Evolutionary conservation across 345 rosid genomes (phyloP).

Genomic region (Rhizophora mangle): DNA sequence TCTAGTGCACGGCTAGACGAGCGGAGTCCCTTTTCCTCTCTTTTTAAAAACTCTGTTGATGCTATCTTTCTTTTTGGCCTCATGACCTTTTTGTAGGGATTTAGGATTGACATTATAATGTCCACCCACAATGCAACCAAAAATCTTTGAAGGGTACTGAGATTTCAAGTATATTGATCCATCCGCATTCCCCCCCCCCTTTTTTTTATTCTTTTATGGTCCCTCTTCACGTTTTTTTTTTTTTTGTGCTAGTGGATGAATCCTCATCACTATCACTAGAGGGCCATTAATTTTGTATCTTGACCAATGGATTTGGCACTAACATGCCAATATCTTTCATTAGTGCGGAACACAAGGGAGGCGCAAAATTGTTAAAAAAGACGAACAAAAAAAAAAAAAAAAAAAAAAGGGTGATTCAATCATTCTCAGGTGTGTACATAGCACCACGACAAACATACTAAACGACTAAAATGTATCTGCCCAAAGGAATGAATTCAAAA

Average conservation of each 20-base stretch:
- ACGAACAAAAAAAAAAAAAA: not conserved
- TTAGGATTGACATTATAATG: constrained; percentile 27
- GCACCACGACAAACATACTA: not conserved
- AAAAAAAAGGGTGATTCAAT: not conserved
- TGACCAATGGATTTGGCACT: constrained; percentile 18
- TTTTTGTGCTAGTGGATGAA: constrained; percentile 4
- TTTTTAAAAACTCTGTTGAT: not conserved
- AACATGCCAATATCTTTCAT: constrained; percentile 10
- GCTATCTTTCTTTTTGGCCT: constrained; percentile 7
- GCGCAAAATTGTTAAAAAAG: not conserved
- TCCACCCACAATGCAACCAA: constrained; percentile 29
- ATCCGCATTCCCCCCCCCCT: not conserved
- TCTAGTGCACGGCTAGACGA: not conserved
- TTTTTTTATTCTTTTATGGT: not conserved
- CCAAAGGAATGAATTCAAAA: too few species aligned
- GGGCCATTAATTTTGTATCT: not conserved
- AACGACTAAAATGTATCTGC: not conserved
- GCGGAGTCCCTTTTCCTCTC: not conserved
- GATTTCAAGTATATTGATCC: not conserved
- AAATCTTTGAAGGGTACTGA: not conserved
- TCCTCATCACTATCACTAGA: not conserved
- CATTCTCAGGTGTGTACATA: constrained; percentile 15
- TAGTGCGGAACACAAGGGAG: constrained; percentile 28
- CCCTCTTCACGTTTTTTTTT: not conserved
- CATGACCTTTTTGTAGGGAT: constrained; percentile 17